phyloP scores from a whole-genome alignment of 768 basidiomycete species.

The Lanmaoa pseudosensibilis region DNA sequence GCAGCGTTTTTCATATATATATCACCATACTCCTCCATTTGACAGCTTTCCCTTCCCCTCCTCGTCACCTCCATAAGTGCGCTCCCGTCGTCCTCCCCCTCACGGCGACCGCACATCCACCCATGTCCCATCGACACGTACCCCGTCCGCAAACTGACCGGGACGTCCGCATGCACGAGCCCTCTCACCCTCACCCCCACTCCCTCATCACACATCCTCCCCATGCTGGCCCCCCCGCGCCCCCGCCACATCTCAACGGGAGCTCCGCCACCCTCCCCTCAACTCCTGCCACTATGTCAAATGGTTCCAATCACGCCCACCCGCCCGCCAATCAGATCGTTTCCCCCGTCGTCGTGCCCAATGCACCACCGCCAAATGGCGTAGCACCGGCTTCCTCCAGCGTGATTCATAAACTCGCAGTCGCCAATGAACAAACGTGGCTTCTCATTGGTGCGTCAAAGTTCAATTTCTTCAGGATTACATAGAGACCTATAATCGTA shows the following conservation, averaged over 20 bases:
- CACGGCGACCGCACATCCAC: conserved; percentile 21
- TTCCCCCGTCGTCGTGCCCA: conserved; percentile 49
- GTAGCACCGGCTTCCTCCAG: conserved; percentile 28
- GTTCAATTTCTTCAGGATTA: background rate
- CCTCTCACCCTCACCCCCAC: conserved; percentile 43
- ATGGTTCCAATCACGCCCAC: conserved; percentile 41
- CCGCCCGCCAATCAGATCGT: conserved; percentile 39
- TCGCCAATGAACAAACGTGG: conserved; percentile 95
- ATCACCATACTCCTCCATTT: conserved; percentile 44
- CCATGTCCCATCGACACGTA: conserved; percentile 62
- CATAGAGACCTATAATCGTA: conserved; percentile 17
- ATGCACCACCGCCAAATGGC: conserved; percentile 27
- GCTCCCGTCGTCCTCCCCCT: conserved; percentile 21
- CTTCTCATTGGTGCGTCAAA: conserved; percentile 71
- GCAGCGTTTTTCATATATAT: conserved; percentile 54
- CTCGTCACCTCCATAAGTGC: conserved; percentile 37
- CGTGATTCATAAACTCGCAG: conserved; percentile 74
- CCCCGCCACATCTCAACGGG: conserved; percentile 57
- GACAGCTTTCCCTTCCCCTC: conserved; percentile 51
- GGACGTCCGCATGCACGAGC: conserved; percentile 66
- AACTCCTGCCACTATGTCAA: conserved; percentile 44
- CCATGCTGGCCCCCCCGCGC: conserved; percentile 31
- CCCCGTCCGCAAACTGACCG: conserved; percentile 56
- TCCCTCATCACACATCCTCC: conserved; percentile 43
- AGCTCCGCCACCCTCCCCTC: conserved; percentile 41